Evolutionary conservation across 805 yeast species (phyloP).

Genomic region (Yamadazyma sp.): DNA sequence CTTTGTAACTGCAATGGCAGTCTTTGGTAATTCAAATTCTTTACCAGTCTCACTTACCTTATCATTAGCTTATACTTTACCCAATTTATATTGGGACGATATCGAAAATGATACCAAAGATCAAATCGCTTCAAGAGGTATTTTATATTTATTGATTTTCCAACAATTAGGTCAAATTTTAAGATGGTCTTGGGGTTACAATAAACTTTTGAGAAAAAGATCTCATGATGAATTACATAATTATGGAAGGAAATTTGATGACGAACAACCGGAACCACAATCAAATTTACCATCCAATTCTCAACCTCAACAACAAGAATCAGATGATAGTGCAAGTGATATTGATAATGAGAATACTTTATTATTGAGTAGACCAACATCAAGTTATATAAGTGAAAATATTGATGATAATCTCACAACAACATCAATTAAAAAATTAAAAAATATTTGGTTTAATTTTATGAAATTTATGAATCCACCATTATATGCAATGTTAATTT

Average conservation of each 20-base stretch:
- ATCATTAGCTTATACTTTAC: slow-evolving; percentile 72
- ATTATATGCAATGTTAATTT: slow-evolving; percentile 67
- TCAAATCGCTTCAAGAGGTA: slow-evolving; percentile 75
- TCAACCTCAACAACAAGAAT: background rate
- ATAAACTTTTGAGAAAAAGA: slow-evolving; percentile 58
- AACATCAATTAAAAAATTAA: background rate
- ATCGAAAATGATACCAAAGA: slow-evolving; percentile 63
- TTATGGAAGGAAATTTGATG: slow-evolving; percentile 10
- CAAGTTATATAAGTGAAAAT: slow-evolving; percentile 7
- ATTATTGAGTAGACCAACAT: slow-evolving; percentile 1
- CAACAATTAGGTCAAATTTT: slow-evolving; percentile 82
- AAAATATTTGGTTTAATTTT: slow-evolving; percentile 4
- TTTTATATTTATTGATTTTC: slow-evolving; percentile 67
- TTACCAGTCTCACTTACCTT: slow-evolving; percentile 89
- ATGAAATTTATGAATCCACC: slow-evolving; percentile 71
- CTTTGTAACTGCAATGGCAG: slow-evolving; percentile 95
- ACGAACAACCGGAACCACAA: slow-evolving; percentile 4
- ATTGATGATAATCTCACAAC: slow-evolving; percentile 1
- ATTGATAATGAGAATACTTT: slow-evolving; percentile 7
- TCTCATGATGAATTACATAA: slow-evolving; percentile 32
- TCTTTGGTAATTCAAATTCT: slow-evolving; percentile 93
- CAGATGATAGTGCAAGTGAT: background rate
- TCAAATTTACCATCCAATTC: background rate
- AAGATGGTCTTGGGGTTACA: slow-evolving; percentile 88
- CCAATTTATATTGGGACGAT: slow-evolving; percentile 74